Evolutionary conservation across 345 rosid species (phyloP), one percentile per base, ranked within the genome.

Genomic region (Cardamine resedifolia): DNA sequence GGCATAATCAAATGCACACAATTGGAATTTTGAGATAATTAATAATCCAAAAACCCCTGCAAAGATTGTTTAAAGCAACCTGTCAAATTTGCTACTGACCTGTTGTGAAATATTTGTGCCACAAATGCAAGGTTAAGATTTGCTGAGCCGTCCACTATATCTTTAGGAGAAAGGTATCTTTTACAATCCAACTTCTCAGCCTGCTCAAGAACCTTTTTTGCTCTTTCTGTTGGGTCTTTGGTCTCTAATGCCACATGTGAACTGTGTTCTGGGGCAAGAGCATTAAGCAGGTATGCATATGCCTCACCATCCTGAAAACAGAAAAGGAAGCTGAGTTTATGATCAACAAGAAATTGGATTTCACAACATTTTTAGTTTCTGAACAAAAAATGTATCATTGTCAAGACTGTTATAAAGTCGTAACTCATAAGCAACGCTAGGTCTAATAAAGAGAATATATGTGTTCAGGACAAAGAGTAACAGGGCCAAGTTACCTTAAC

Each of bases 111-210:
- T 81, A 92, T 90, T 79, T 92, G 92, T 2, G 99, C 98, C 55
- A 95, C 99, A 78, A 95, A 91, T 74, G 94, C 92, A 69, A 95
- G 96, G 80, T 95, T 95, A 72, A 95, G 99, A 85, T 92, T 95
- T 70, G 98, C 74, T 60, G 98, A 92, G 64, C 98, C 99, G 58
- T 95, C 99, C 21, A 90, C 89, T 72, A 95, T 95, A 73, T 95
- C 99, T 72, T 85, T 84, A 33, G 98, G 84, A 77, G 96, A 87
- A 59, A 95, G 81, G 77, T 83, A 95, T 85, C 88, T 81, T 71
- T 88, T 81, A 82, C 99, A 93, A n/a, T 88, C 97, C 83, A 95
- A 73, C 80, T 91, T 90, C 86, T 95, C 99, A 19, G 99, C 97
- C 78, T 90, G 96, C 84, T 85, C 90, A 81, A 92, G 84, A 73